Base-by-base conservation (phyloP, 495 filamentous ascomycete species). In the Penicillium manginii region DNA sequence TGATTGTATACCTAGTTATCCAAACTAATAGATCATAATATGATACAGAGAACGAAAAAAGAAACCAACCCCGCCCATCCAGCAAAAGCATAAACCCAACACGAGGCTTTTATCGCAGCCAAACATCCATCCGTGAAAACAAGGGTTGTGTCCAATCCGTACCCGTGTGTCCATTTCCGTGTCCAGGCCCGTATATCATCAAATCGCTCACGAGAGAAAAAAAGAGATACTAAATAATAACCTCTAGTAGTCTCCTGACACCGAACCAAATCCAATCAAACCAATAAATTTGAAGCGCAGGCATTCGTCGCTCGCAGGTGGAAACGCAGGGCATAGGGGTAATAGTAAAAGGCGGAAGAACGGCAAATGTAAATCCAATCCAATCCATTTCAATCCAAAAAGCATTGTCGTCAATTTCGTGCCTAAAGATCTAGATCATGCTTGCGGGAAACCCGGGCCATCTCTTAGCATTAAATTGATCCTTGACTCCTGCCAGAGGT, bases 401-500 rank as follows among this genome's bases (percentile, higher is more conserved):
- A 6, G n/a, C 40, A 43, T 43, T 43, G n/a, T 43, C 40, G n/a
- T 43, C 40, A 43, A 17, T 43, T 2, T 43, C 40, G 17, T 43
- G 7, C 40, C 40, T 29, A 29, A 4, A 43, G 5, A 19, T 21
- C 17, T 17, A 17, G 17, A n/a, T 9, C 17, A 18, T 43, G 7
- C 14, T 8, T 43, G 8, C 17, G 4, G 17, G 17, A 43, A 43
- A 43, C n/a, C 17, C 1, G 7, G 4, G 4, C 11, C 12, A 3
- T 10, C 15, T 37, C 35, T 33, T 11, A 12, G 35, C 15, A 12
- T n/a, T 37, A 60, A 6, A 61, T 48, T 35, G 50, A 61, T 19
- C 58, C 50, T 37, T 55, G 47, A 46, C 21, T 56, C 17, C 58
- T 57, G 9, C 58, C 39, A 37, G 58, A 56, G n/a, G 43, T 61